phyloP scores from a whole-genome alignment of 129 eudicot genomes.

The Flaveria brownii region DNA sequence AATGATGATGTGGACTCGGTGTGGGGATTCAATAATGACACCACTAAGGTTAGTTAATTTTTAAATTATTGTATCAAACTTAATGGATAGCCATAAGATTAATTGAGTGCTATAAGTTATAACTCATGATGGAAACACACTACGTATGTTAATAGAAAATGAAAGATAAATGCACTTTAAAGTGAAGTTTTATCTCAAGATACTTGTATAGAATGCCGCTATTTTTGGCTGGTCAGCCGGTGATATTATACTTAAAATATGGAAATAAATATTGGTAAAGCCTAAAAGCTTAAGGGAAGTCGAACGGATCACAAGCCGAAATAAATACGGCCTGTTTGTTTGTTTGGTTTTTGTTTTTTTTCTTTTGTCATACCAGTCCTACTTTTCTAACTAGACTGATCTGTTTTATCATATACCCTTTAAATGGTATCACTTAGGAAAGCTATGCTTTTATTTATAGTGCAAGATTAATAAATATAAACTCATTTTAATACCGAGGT shows the following conservation, averaged over 20 bases:
- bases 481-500: too few relatives aligned
- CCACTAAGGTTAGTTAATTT: slow-evolving; percentile 57
- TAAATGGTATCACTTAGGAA: too few relatives aligned
- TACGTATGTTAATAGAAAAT: neutral
- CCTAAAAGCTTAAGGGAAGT: neutral
- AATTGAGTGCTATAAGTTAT: neutral
- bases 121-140: neutral
- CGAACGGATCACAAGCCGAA: neutral
- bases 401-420: too few relatives aligned
- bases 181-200: slow-evolving; percentile 8
- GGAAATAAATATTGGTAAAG: neutral
- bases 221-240: neutral
- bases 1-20: slow-evolving; percentile 92
- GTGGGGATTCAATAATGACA: slow-evolving; percentile 71
- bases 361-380: neutral
- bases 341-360: neutral
- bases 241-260: neutral
- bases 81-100: neutral
- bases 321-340: too few relatives aligned
- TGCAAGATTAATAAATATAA: too few relatives aligned
- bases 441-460: too few relatives aligned
- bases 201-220: neutral
- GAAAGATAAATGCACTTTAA: neutral
- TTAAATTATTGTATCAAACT: slow-evolving; percentile 11
- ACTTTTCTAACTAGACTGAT: neutral